These are phyloP conservation scores for Triticum turgidum DNA, from an alignment of 176 grass and related monocot species.

Conservation along the genomic window DNA sequence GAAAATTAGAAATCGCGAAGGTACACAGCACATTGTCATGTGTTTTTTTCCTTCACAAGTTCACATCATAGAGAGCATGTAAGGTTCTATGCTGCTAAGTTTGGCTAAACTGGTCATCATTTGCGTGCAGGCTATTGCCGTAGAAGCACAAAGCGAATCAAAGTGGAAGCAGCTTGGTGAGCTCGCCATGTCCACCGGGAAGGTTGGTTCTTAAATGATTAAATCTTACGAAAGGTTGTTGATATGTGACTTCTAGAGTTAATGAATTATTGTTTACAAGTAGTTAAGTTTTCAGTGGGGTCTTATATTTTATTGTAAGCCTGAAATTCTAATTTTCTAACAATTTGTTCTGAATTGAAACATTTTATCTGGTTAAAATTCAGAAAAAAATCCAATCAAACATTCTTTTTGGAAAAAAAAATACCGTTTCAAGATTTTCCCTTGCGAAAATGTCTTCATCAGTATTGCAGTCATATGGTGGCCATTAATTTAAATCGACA, in stretches of 20 bases:
- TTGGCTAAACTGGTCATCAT: conserved; percentile 4
- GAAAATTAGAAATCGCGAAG: conserved; percentile 88
- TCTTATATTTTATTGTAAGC: not conserved
- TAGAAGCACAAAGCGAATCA: conserved; percentile 92
- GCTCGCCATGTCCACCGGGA: conserved; percentile 86
- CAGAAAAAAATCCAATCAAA: not conserved
- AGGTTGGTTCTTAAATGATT: conserved; percentile 51
- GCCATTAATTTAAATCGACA: not conserved
- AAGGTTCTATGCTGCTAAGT: not conserved
- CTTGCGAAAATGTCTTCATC: not conserved
- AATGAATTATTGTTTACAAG: not conserved
- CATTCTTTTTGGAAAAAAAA: not conserved
- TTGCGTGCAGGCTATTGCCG: conserved; percentile 66
- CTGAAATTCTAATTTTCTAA: not conserved
- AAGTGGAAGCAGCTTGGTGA: conserved; percentile 99
- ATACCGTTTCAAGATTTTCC: not conserved
- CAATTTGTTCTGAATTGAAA: conserved; percentile 1
- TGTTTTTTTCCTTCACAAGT: not conserved
- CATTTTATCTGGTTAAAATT: conserved; percentile 8
- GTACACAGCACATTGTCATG: conserved; percentile 36
- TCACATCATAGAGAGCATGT: not conserved
- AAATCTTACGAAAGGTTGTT: not conserved
- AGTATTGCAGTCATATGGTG: not conserved
- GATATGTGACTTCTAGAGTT: not conserved
- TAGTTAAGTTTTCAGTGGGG: not conserved